phyloP scores from a whole-genome alignment of 768 basidiomycete genomes.

The Thelephora ganbajun region DNA sequence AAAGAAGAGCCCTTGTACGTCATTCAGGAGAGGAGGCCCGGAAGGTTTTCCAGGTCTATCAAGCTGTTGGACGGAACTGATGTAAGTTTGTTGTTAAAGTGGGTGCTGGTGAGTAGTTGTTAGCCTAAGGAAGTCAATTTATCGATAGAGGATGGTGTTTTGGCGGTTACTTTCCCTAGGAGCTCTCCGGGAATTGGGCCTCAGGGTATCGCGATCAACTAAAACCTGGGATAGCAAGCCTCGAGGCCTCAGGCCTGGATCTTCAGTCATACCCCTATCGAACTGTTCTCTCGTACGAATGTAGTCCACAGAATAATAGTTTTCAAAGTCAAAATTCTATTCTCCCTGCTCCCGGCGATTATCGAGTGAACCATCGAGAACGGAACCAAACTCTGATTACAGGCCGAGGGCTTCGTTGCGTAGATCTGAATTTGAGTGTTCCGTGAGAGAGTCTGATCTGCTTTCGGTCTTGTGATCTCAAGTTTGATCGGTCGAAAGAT shows the following conservation, averaged over 20 bases:
- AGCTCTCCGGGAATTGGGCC: conserved; percentile 26
- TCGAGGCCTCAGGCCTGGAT: neutral
- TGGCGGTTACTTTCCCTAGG: conserved; percentile 36
- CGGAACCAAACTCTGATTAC: no score
- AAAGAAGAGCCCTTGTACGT: conserved; percentile 21
- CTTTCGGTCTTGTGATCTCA: no score
- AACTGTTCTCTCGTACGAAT: no score
- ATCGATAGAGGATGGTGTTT: conserved; percentile 30
- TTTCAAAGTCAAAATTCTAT: no score
- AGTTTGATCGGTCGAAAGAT: no score
- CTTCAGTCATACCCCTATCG: no score
- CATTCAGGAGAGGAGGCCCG: conserved; percentile 17
- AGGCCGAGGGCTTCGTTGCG: no score
- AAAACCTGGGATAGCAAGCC: neutral
- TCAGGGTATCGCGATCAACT: conserved; percentile 25
- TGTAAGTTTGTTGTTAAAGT: conserved; percentile 6
- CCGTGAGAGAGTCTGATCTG: no score
- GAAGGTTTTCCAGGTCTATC: conserved; percentile 14
- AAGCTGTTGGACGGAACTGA: conserved; percentile 15
- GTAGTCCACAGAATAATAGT: no score
- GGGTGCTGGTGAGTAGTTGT: neutral
- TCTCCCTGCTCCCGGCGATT: no score
- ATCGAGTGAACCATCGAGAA: no score
- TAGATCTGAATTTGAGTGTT: no score
- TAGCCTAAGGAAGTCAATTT: conserved; percentile 24